Evolutionary conservation across 73 alveolate species (phyloP).

Genomic region (Paraurostyla sp.): DNA sequence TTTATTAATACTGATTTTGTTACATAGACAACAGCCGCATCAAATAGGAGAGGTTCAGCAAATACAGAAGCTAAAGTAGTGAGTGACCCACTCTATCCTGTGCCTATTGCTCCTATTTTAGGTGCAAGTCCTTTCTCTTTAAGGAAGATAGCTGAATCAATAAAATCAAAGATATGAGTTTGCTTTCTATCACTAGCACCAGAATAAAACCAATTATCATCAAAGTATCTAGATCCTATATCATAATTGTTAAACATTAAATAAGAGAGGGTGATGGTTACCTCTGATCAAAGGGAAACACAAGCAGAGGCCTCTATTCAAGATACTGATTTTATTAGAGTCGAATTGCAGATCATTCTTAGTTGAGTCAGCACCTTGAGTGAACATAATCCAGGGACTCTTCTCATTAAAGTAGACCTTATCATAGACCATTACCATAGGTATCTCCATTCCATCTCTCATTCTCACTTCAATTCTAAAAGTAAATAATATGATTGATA

Average conservation of each 20-base stretch:
- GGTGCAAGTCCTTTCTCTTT: conserved; percentile 48
- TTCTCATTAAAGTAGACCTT: conserved; percentile 30
- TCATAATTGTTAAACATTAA: background rate
- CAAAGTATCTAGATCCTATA: conserved; percentile 65
- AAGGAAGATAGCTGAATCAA: conserved; percentile 55
- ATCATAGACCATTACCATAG: conserved; percentile 64
- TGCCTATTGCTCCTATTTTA: conserved; percentile 54
- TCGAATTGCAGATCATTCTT: conserved; percentile 51
- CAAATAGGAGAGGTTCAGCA: conserved; percentile 65
- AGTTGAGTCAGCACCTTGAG: conserved; percentile 52
- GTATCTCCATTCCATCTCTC: conserved; percentile 61
- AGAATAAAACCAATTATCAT: conserved; percentile 60
- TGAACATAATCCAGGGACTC: conserved; percentile 70
- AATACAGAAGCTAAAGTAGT: conserved; percentile 47
- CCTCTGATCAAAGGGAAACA: conserved; percentile 75
- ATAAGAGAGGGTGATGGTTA: background rate
- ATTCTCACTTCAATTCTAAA: conserved; percentile 12
- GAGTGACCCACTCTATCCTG: conserved; percentile 56
- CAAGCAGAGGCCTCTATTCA: conserved; percentile 65
- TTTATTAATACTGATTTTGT: background rate
- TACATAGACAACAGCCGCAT: conserved; percentile 65
- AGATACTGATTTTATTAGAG: background rate
- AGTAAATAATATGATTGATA: background rate
- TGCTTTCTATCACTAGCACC: conserved; percentile 61
- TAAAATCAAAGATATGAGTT: conserved; percentile 57